Evolutionary conservation across 805 yeast species (phyloP).

Genomic region (Pichia gijzeniarum): DNA sequence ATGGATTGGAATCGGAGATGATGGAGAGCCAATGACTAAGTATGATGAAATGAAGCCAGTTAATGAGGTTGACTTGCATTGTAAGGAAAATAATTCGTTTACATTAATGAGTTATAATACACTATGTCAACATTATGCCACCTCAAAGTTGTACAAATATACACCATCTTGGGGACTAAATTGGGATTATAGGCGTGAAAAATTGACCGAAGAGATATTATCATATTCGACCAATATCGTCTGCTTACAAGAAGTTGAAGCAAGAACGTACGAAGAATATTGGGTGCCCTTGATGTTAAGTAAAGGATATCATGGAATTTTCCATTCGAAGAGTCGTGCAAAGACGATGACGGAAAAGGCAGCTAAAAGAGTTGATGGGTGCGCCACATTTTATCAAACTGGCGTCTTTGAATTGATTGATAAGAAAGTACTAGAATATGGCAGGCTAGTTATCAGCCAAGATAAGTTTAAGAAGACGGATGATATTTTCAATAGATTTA

Average conservation of each 20-base stretch:
- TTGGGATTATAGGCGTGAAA: conserved; percentile 84
- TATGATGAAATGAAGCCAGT: conserved; percentile 20
- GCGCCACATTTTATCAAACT: conserved; percentile 84
- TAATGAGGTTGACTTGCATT: conserved; percentile 22
- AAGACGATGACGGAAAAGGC: conserved; percentile 79
- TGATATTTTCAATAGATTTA: conserved; percentile 91
- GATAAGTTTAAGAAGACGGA: conserved; percentile 88
- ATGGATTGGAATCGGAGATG: conserved; percentile 76
- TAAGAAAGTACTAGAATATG: conserved; percentile 74
- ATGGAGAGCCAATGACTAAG: conserved; percentile 50
- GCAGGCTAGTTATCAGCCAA: conserved; percentile 69
- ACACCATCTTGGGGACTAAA: conserved; percentile 96
- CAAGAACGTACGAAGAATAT: conserved; percentile 74
- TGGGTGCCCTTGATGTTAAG: conserved; percentile 73
- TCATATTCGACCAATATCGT: conserved; percentile 65
- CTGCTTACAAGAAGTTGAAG: conserved; percentile 94
- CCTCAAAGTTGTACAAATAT: conserved; percentile 83
- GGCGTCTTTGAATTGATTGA: conserved; percentile 64
- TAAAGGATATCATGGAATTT: conserved; percentile 73
- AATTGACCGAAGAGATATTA: conserved; percentile 66
- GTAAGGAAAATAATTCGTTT: conserved; percentile 40
- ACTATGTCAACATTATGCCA: conserved; percentile 92
- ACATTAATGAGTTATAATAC: conserved; percentile 85
- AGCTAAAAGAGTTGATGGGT: conserved; percentile 91
- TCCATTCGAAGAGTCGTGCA: conserved; percentile 86